These are phyloP conservation scores for Naematelia aurantialba DNA, from an alignment of 768 basidiomycete species.

Conservation along the genomic window DNA sequence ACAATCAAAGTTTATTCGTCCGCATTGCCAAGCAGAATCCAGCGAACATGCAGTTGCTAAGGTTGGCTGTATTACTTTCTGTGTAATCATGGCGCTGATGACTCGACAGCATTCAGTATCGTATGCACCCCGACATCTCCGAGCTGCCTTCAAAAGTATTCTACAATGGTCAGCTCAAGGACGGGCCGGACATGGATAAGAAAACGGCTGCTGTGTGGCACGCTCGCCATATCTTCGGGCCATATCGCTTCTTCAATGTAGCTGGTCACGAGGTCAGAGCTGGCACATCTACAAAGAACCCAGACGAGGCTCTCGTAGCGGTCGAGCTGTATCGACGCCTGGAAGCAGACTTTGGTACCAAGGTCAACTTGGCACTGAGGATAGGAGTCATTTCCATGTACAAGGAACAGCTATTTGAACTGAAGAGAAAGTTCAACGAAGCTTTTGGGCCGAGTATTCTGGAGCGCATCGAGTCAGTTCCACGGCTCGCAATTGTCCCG, in stretches of 20 bases:
- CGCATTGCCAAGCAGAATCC: constrained; percentile 74
- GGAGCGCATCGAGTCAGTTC: constrained; percentile 61
- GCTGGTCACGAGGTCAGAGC: constrained; percentile 63
- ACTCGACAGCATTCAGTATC: constrained; percentile 84
- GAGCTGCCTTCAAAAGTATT: constrained; percentile 81
- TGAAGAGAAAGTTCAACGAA: constrained; percentile 65
- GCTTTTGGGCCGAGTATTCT: constrained; percentile 70
- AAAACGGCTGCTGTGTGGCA: constrained; percentile 90
- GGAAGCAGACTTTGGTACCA: constrained; percentile 57
- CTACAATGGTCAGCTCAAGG: constrained; percentile 71
- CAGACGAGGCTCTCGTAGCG: constrained; percentile 68
- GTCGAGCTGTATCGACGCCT: constrained; percentile 72
- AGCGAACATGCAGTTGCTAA: constrained; percentile 84
- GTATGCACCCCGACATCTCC: constrained; percentile 98
- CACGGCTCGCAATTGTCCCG: background rate
- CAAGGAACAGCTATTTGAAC: constrained; percentile 75
- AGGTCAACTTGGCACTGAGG: constrained; percentile 57
- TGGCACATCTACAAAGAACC: constrained; percentile 73
- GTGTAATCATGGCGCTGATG: background rate
- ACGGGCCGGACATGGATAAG: constrained; percentile 81
- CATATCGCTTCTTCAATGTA: constrained; percentile 87
- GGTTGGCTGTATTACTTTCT: constrained; percentile 55
- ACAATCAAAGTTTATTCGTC: constrained; percentile 85
- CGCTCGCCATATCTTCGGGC: constrained; percentile 66
- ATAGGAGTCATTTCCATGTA: constrained; percentile 89